Percentiles rank a stretch among this genome's conserved stretches.
These are phyloP conservation scores for Sporobolomyces roseus DNA, from an alignment of 768 basidiomycete species.

Conservation along the genomic window DNA sequence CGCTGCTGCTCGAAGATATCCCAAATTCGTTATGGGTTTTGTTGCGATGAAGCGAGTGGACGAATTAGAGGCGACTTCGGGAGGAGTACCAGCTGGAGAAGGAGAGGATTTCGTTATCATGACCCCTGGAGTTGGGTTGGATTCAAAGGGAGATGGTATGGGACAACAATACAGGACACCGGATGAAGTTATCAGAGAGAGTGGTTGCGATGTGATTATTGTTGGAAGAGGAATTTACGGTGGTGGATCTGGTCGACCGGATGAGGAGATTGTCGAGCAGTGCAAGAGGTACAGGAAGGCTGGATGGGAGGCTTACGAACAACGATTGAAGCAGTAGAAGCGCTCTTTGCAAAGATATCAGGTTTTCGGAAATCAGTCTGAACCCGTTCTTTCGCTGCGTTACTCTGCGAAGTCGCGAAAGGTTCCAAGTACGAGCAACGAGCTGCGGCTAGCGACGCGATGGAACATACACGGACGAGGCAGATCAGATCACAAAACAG, in stretches of 20 bases:
- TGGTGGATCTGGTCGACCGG: constrained; percentile 52
- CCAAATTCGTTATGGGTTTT: constrained; percentile 88
- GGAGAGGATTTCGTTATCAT: constrained; percentile 75
- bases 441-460: no score
- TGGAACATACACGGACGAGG: no score
- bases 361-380: no score
- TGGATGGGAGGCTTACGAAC: constrained; percentile 87
- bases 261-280: constrained; percentile 53
- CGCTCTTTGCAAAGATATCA: no score
- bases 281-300: constrained; percentile 78
- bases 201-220: constrained; percentile 92
- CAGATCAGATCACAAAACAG: no score
- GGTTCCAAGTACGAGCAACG: no score
- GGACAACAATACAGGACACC: constrained; percentile 96
- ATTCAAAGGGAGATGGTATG: constrained; percentile 71
- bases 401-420: no score
- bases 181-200: constrained; percentile 68
- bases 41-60: constrained; percentile 87
- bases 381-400: no score
- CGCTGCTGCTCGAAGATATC: constrained; percentile 74
- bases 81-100: constrained; percentile 33
- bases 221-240: constrained; percentile 95
- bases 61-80: constrained; percentile 52
- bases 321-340: constrained; percentile 50
- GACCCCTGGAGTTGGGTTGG: constrained; percentile 87